phyloP scores from a whole-genome alignment of 2,329 filamentous ascomycete species.

The Alternaria sp. region DNA sequence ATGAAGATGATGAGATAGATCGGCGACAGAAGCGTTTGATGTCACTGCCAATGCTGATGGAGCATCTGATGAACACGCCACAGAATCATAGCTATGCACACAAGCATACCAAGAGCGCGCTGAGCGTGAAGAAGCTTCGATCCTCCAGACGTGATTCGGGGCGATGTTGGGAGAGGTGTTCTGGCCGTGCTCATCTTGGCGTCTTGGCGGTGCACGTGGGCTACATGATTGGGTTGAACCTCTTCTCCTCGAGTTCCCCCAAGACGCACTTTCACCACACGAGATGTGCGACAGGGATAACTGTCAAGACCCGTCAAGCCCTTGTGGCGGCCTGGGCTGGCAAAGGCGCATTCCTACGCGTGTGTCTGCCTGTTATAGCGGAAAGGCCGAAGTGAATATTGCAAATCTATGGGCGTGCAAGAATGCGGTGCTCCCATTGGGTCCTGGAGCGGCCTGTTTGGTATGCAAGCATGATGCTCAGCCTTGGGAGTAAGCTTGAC shows the following conservation, averaged over 20 bases:
- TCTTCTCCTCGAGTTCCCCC: neutral
- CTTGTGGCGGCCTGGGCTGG: slow-evolving; percentile 21
- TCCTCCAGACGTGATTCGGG: neutral
- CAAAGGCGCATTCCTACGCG: neutral
- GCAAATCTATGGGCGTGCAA: slow-evolving; percentile 5
- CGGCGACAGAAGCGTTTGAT: neutral
- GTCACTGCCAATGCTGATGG: neutral
- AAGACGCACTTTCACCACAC: slow-evolving; percentile 2
- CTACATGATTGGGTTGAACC: slow-evolving; percentile 6
- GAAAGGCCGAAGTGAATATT: neutral
- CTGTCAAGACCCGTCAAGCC: slow-evolving; percentile 10
- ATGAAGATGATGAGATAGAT: neutral
- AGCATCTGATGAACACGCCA: slow-evolving; percentile 6
- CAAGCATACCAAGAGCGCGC: slow-evolving; percentile 4
- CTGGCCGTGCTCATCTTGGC: slow-evolving; percentile 5
- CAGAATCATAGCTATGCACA: neutral
- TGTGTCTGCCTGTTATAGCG: slow-evolving; percentile 8
- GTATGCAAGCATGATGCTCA: slow-evolving; percentile 3
- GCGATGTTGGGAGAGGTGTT: slow-evolving; percentile 3
- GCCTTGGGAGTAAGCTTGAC: slow-evolving; percentile 11
- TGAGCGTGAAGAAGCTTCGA: slow-evolving; percentile 12
- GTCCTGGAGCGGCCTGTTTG: neutral
- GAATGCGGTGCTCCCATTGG: slow-evolving; percentile 7
- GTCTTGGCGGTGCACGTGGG: slow-evolving; percentile 12
- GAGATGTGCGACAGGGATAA: slow-evolving; percentile 7